These are phyloP conservation scores for Dissophora ornata DNA, from an alignment of 192 early-diverging fungal genomes.

Conservation along the genomic window DNA sequence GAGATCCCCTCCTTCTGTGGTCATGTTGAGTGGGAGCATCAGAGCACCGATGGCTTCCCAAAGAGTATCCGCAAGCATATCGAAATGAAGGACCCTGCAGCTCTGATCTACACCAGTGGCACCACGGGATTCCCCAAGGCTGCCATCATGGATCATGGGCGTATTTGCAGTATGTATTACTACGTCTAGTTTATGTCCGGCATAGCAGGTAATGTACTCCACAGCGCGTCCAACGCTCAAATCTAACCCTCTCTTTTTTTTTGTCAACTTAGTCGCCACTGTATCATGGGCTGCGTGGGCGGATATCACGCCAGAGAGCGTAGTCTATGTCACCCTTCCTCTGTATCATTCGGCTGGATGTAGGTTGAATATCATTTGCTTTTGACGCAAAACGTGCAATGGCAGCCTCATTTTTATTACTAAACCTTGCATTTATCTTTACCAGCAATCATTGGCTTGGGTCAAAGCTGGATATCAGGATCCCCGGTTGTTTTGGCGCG, in stretches of 20 bases:
- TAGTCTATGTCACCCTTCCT: constrained; percentile 70
- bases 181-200: constrained; percentile 8
- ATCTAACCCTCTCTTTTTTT: constrained; percentile 1
- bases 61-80: constrained; percentile 12
- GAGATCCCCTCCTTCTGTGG: constrained; percentile 55
- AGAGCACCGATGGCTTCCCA: constrained; percentile 34
- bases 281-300: constrained; percentile 15
- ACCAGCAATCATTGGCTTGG: constrained; percentile 42
- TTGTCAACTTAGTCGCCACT: constrained; percentile 34
- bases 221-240: no score
- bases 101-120: constrained; percentile 63
- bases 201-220: no score
- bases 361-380: constrained; percentile 48
- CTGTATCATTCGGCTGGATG: constrained; percentile 73
- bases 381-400: no score
- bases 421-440: no score
- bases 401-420: no score
- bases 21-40: constrained; percentile 22
- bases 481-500: constrained; percentile 61
- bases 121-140: constrained; percentile 75
- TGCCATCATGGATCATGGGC: constrained; percentile 61
- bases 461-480: constrained; percentile 46
- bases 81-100: constrained; percentile 26
- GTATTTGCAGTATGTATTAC: constrained; percentile 40
- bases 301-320: constrained; percentile 47